phyloP scores from a whole-genome alignment of 371 early-diverging fungal genomes.

The Cladochytrium tenue region DNA sequence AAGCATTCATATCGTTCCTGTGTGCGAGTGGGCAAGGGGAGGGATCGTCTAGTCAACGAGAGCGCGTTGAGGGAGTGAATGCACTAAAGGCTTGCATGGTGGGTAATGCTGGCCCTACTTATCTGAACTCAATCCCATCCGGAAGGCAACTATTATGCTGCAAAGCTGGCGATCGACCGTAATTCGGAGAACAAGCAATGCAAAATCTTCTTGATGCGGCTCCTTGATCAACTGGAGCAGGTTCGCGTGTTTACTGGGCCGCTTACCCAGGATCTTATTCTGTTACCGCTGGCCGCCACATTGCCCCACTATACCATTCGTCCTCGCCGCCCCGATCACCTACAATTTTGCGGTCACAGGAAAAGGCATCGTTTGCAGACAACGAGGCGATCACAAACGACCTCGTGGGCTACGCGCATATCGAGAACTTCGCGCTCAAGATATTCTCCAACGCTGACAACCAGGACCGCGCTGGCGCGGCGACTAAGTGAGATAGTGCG shows the following conservation, averaged over 20 bases:
- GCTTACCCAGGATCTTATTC: no score
- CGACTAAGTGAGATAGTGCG: slow-evolving; percentile 60
- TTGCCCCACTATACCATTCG: background rate
- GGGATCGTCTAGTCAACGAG: no score
- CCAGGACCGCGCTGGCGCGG: slow-evolving; percentile 82
- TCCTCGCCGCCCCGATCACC: background rate
- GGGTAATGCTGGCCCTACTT: no score
- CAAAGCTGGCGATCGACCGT: slow-evolving; percentile 71
- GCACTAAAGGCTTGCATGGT: no score
- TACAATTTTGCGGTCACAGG: slow-evolving; percentile 59
- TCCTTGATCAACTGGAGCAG: slow-evolving; percentile 78
- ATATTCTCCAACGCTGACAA: slow-evolving; percentile 91
- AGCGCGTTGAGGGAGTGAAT: no score
- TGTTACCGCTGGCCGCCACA: no score
- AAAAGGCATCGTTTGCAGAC: slow-evolving; percentile 62
- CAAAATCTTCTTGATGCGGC: slow-evolving; percentile 61
- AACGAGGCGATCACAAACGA: slow-evolving; percentile 81
- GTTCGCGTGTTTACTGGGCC: no score
- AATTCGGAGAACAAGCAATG: slow-evolving; percentile 53
- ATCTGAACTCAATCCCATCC: no score
- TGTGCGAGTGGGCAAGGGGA: background rate
- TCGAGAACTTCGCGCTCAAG: slow-evolving; percentile 85
- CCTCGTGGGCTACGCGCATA: slow-evolving; percentile 75
- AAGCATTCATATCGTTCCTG: slow-evolving; percentile 14
- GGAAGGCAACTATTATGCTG: slow-evolving; percentile 90